Percentiles rank a stretch among this genome's conserved stretches.
Evolutionary conservation across 2,329 filamentous ascomycete genomes (phyloP).

Genomic region (Ophiognomonia clavigignenti-juglandacearum): DNA sequence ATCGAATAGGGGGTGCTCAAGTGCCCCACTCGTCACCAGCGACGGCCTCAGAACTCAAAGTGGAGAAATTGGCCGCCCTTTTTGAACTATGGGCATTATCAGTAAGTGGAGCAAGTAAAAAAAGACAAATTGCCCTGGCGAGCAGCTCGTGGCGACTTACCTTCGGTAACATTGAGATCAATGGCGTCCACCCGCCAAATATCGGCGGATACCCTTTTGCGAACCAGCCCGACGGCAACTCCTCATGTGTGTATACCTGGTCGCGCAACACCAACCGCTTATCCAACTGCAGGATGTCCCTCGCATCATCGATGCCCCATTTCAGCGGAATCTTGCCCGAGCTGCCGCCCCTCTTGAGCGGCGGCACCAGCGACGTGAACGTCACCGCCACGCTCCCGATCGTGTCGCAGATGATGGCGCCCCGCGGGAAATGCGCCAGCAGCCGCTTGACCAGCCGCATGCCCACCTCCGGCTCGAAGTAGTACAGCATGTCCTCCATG

Average conservation of each 20-base stretch:
- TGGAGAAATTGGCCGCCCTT: not conserved
- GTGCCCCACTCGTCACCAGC: too few relatives aligned
- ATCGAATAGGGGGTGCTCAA: too few relatives aligned
- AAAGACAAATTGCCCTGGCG: not conserved
- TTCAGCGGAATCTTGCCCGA: not conserved
- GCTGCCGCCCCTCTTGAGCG: not conserved
- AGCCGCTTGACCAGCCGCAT: constrained; percentile 3
- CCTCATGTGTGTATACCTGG: constrained; percentile 6
- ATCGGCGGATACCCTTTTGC: constrained; percentile 7
- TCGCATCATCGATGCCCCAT: constrained; percentile 8
- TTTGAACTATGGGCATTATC: not conserved
- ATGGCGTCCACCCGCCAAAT: constrained; percentile 8
- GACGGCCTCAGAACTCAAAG: not conserved
- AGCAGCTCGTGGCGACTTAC: not conserved
- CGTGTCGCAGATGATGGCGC: constrained; percentile 7
- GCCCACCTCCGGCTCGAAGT: constrained; percentile 20
- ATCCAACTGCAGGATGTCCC: constrained; percentile 3
- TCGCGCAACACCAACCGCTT: constrained; percentile 1
- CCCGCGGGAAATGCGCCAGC: constrained; percentile 3
- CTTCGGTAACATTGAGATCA: constrained; percentile 8
- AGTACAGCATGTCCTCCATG: constrained; percentile 21
- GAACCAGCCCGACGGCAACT: constrained; percentile 7
- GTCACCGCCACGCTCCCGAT: constrained; percentile 1
- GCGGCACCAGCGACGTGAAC: constrained; percentile 2
- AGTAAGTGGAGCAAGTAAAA: constrained; percentile 1